Conservation (phyloP, 495 filamentous ascomycete species). For the Articulospora tetracladia region DNA sequence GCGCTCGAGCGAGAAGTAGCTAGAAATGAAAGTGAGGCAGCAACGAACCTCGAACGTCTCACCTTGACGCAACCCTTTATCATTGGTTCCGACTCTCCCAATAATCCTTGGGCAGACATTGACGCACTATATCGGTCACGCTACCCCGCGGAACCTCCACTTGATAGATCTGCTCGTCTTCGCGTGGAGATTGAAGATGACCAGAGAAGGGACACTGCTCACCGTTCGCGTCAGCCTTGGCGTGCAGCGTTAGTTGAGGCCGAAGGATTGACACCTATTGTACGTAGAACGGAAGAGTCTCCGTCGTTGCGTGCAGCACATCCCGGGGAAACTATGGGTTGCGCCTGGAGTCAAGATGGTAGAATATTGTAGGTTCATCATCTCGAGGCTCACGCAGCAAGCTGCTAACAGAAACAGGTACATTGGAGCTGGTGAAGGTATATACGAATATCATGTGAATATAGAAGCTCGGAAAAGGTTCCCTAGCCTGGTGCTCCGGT, state of each 20-base stretch:
- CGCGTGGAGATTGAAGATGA: conserved; percentile 22
- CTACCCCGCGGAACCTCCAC: conserved; percentile 18
- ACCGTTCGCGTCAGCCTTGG: conserved; percentile 21
- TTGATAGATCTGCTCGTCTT: conserved; percentile 18
- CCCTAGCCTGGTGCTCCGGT: conserved; percentile 57
- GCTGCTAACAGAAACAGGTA: conserved; percentile 45
- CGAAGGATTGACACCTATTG: conserved; percentile 8
- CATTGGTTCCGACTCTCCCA: conserved; percentile 8
- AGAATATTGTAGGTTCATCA: conserved; percentile 58
- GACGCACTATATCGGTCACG: conserved; percentile 30
- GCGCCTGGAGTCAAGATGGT: conserved; percentile 69
- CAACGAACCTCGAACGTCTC: conserved; percentile 17
- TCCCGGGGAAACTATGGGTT: conserved; percentile 50
- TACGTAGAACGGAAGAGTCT: conserved; percentile 8
- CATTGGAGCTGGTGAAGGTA: conserved; percentile 68
- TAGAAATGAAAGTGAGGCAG: conserved; percentile 11
- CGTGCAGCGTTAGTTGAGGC: not conserved
- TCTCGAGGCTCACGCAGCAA: not conserved
- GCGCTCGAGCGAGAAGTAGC: conserved; percentile 11
- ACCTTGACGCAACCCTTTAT: conserved; percentile 13
- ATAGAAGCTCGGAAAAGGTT: conserved; percentile 60
- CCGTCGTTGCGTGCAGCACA: not conserved
- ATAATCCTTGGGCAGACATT: conserved; percentile 29
- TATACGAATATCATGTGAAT: conserved; percentile 70
- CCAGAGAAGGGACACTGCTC: conserved; percentile 19